These are phyloP conservation scores for Porcisia deanei DNA, from an alignment of 208 protist species.

Conservation along the genomic window DNA sequence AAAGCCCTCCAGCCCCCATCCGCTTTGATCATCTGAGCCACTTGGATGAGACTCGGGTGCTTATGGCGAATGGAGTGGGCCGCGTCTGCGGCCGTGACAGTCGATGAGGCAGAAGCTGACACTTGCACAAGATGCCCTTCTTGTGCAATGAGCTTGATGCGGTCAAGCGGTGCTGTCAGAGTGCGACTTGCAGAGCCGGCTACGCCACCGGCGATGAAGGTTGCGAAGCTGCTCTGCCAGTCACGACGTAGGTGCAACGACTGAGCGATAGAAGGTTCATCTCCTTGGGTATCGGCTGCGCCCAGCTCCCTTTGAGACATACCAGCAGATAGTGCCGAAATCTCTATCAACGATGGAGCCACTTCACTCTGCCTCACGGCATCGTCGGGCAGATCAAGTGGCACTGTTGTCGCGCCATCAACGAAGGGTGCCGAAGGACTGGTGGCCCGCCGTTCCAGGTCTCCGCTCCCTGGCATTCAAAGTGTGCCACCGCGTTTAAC, in stretches of 20 bases:
- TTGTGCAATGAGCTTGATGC: constrained; percentile 93
- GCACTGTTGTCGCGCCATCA: too few relatives aligned
- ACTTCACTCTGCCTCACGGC: not conserved
- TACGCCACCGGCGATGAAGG: constrained; percentile 82
- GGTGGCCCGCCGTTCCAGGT: not conserved
- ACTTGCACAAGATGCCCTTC: constrained; percentile 76
- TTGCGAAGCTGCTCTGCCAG: constrained; percentile 75
- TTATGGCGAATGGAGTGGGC: constrained; percentile 14
- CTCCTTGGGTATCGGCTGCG: constrained; percentile 1
- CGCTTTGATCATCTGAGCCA: constrained; percentile 71
- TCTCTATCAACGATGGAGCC: too few relatives aligned
- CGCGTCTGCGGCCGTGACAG: not conserved
- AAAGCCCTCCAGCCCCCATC: constrained; percentile 82
- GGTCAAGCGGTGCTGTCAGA: constrained; percentile 90
- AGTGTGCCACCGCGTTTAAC: not conserved
- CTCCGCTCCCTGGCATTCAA: not conserved
- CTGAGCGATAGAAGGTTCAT: constrained; percentile 15
- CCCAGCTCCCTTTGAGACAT: not conserved
- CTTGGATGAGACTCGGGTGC: constrained; percentile 60
- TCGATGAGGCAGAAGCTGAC: not conserved
- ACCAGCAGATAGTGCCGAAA: too few relatives aligned
- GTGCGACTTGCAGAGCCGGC: constrained; percentile 87
- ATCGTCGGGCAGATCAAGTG: not conserved
- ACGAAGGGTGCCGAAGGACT: not conserved
- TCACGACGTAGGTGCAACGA: constrained; percentile 66